These are phyloP conservation scores for Stentor roeselii DNA, from an alignment of 73 alveolate genomes.

Conservation along the genomic window DNA sequence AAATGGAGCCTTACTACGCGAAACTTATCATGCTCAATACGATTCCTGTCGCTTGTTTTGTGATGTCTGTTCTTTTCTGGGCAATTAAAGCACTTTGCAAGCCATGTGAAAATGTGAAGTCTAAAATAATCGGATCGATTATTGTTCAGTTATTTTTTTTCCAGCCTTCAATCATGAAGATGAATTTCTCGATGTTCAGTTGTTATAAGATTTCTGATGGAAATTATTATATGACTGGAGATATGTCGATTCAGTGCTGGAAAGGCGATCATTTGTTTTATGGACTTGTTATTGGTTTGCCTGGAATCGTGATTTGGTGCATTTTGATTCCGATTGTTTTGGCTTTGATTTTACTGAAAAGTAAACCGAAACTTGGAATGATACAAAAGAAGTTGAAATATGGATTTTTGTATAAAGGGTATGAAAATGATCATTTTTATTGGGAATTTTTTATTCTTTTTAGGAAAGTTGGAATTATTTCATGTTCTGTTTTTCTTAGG, in stretches of 20 bases:
- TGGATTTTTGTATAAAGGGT: constrained; percentile 39
- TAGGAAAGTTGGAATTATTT: constrained; percentile 24
- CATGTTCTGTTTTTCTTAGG: constrained; percentile 15
- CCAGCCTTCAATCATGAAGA: constrained; percentile 27
- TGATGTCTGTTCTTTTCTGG: neutral
- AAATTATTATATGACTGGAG: neutral
- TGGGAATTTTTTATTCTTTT: constrained; percentile 32
- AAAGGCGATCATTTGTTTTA: neutral
- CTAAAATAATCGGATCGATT: constrained; percentile 26
- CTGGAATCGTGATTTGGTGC: constrained; percentile 29
- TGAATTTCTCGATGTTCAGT: constrained; percentile 3
- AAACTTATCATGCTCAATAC: neutral
- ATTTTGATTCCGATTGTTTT: constrained; percentile 4
- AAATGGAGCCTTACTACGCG: neutral
- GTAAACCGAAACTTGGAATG: neutral
- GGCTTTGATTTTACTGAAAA: neutral
- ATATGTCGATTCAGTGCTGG: constrained; percentile 26
- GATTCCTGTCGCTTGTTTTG: neutral
- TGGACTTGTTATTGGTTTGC: neutral
- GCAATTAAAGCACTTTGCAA: neutral
- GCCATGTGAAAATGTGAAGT: neutral
- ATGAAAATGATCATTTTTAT: constrained; percentile 17
- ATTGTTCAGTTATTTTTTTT: constrained; percentile 28
- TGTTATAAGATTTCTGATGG: constrained; percentile 24
- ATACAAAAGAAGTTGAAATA: neutral